Evolutionary conservation across 805 yeast genomes (phyloP).

Genomic region (Candida ulmi): DNA sequence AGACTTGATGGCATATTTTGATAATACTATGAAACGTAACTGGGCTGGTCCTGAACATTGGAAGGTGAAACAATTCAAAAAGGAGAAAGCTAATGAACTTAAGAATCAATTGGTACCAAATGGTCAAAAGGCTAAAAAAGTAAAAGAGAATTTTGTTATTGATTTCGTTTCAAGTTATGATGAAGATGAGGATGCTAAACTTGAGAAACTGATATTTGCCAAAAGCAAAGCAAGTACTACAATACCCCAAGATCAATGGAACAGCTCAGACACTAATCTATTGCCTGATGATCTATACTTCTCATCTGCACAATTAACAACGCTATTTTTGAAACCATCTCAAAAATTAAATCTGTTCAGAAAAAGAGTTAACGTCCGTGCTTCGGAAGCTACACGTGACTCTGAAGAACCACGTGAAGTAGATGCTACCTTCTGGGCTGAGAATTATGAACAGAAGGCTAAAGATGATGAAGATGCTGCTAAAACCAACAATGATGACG

Average conservation of each 20-base stretch:
- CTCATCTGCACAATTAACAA: conserved; percentile 60
- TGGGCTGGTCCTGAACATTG: conserved; percentile 96
- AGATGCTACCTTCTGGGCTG: conserved; percentile 73
- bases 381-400: conserved; percentile 3
- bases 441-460: conserved; percentile 42
- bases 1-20: conserved; percentile 77
- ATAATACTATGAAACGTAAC: conserved; percentile 55
- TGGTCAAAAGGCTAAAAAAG: conserved; percentile 20
- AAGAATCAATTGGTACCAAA: conserved; percentile 4
- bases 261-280: conserved; percentile 38
- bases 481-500: conserved; percentile 24
- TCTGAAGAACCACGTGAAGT: conserved; percentile 31
- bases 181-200: conserved; percentile 27
- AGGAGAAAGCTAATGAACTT: conserved; percentile 14
- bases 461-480: conserved; percentile 30
- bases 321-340: conserved; percentile 63
- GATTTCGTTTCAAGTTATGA: conserved; percentile 35
- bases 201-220: conserved; percentile 35
- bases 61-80: conserved; percentile 65
- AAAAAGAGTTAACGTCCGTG: conserved; percentile 6
- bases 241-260: conserved; percentile 36
- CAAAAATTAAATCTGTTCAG: conserved; percentile 33
- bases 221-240: conserved; percentile 29
- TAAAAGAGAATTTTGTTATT: conserved; percentile 33
- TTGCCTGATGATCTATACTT: conserved; percentile 74